Evolutionary conservation across 495 filamentous ascomycete species (phyloP), one percentile per base, ranked within the genome.

Genomic region (Penicillium cinerascens): DNA sequence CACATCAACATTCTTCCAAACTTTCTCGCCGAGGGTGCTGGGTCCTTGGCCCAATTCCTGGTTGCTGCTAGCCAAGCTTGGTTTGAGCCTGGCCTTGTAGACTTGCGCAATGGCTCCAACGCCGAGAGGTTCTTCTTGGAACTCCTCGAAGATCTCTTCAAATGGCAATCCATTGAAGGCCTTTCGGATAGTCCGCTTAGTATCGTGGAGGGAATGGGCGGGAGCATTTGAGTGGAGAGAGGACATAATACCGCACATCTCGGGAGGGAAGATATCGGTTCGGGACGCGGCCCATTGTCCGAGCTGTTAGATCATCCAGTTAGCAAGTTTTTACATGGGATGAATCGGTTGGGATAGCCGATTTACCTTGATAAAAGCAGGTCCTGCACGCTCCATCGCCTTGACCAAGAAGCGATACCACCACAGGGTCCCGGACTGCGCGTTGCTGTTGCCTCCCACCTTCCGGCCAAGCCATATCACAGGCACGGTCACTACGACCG

Each of bases 281-380:
- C 95, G 82, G 4, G 93, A 97, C 10, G 95, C 95, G 20, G 95
- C 95, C 93, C 95, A 99, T 88, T 99, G 95, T 21, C 95, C 95
- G 47, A 99, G 83, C 90, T 96, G 57, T 56, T 7, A 16, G 20
- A 55, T 5, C 0, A 58, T 23, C 13, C 35, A 33, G 27, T 54
- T 40, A 56, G 45, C 22, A 39, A 45, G 17, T 43, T 13, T 25
- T 21, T 43, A 13, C n/a, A 20, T 11, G 15, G 23, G n/a, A 17
- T 13, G 7, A 22, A 11, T 3, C 2, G 10, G 1, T 20, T 22
- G 16, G 15, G 17, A 21, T 9, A 43, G 33, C 67, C 26, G 11
- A 1, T 33, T 33, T 71, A 93, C 91, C 83, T 99, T 99, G 74
- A 99, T 97, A 62, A 97, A 99, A 0, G 95, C 92, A 29, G 95